A percentile compares a stretch with the other conserved stretches of the same genome.
phyloP scores from a whole-genome alignment of 2,329 filamentous ascomycete species.

The Lasiodiplodia theobromae region DNA sequence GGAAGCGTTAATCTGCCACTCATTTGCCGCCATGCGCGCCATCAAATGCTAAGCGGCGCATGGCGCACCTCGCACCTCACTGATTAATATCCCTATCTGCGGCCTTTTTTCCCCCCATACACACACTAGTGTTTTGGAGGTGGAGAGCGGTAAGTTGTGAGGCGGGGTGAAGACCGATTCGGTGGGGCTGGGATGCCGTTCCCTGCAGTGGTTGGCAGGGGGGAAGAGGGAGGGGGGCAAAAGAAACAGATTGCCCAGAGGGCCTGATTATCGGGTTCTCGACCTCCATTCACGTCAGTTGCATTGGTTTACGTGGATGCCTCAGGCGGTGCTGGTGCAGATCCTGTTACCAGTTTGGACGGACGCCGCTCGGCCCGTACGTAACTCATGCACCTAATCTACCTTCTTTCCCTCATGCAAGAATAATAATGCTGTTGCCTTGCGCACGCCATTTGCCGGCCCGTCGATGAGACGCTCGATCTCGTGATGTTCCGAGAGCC shows the following conservation, averaged over 20 bases:
- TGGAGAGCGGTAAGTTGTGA: slow-evolving; percentile 1
- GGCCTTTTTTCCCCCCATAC: slow-evolving; percentile 10
- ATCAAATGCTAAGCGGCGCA: background rate
- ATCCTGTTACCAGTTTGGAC: slow-evolving; percentile 5
- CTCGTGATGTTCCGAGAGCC: background rate
- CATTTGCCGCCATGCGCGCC: slow-evolving; percentile 4
- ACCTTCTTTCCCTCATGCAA: background rate
- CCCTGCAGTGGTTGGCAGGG: background rate
- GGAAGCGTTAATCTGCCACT: slow-evolving; percentile 2
- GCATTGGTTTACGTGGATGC: background rate
- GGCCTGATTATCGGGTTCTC: slow-evolving; percentile 17
- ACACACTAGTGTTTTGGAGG: slow-evolving; percentile 24
- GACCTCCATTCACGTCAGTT: background rate
- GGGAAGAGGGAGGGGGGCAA: background rate
- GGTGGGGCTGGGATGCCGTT: background rate
- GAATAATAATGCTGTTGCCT: background rate
- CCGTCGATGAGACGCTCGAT: background rate
- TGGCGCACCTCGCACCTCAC: background rate
- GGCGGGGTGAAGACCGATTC: slow-evolving; percentile 18
- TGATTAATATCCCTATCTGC: slow-evolving; percentile 5
- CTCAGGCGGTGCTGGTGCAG: slow-evolving; percentile 1
- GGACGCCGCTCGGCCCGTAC: background rate
- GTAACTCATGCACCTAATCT: slow-evolving; percentile 2
- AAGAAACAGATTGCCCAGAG: background rate
- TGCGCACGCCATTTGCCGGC: background rate